These are phyloP conservation scores for Globisporangium polare DNA, from an alignment of 352 stramenopile species.

Conservation along the genomic window DNA sequence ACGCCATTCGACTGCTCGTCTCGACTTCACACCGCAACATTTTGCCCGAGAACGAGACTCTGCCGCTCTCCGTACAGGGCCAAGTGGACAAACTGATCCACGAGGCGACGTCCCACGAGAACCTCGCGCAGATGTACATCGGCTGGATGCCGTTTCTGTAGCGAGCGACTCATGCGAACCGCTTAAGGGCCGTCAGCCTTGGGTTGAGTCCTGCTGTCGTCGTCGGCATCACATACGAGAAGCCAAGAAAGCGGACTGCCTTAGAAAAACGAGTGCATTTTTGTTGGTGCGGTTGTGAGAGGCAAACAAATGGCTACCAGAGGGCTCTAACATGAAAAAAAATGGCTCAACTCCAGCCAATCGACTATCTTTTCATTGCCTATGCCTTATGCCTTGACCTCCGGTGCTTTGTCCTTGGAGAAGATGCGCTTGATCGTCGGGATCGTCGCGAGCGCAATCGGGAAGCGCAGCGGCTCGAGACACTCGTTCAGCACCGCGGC, in stretches of 20 bases:
- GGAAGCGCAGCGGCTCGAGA: conserved; percentile 82
- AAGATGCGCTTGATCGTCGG: conserved; percentile 74
- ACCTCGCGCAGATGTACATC: conserved; percentile 95
- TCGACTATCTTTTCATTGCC: conserved; percentile 2
- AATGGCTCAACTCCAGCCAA: background rate
- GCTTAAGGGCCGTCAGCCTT: background rate
- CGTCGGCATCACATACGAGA: background rate
- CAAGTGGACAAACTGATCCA: conserved; percentile 94
- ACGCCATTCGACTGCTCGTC: conserved; percentile 69
- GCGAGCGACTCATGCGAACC: background rate
- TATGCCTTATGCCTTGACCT: conserved; percentile 6
- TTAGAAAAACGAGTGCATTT: background rate
- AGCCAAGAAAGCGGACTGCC: background rate
- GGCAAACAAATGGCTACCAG: background rate
- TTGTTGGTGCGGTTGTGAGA: background rate
- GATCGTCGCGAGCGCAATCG: conserved; percentile 82
- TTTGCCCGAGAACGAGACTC: conserved; percentile 71
- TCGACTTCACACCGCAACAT: conserved; percentile 62
- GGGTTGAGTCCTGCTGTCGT: background rate
- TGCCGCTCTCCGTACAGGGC: conserved; percentile 92
- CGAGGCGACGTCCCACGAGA: conserved; percentile 89
- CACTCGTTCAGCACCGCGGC: conserved; percentile 85
- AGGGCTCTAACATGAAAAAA: conserved; percentile 4
- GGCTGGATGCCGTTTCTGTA: conserved; percentile 93
- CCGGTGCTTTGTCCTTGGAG: conserved; percentile 31